phyloP scores from a whole-genome alignment of 495 filamentous ascomycete species.

The Xylona heveae region DNA sequence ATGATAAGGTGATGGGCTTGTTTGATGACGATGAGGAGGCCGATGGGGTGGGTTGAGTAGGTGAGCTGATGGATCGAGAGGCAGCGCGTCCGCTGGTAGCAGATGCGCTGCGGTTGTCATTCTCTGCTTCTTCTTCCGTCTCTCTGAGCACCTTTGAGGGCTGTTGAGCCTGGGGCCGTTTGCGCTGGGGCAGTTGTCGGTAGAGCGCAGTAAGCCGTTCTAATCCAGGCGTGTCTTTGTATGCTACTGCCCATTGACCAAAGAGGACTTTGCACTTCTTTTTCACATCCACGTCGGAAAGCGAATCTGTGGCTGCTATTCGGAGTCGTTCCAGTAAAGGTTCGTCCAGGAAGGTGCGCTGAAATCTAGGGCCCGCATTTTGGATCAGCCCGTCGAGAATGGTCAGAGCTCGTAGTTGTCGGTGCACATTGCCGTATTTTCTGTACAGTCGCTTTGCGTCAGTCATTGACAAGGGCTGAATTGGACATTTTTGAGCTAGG shows the following conservation, averaged over 20 bases:
- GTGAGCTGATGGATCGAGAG: slow-evolving; percentile 1
- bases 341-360: slow-evolving; percentile 74
- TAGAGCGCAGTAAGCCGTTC: slow-evolving; percentile 60
- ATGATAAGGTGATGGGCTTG: slow-evolving; percentile 8
- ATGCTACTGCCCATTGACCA: slow-evolving; percentile 66
- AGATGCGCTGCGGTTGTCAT: slow-evolving; percentile 20
- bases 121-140: slow-evolving; percentile 40
- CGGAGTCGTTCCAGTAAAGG: slow-evolving; percentile 84
- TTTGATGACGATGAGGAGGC: slow-evolving; percentile 13
- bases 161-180: slow-evolving; percentile 42
- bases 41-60: slow-evolving; percentile 8
- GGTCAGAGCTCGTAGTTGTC: slow-evolving; percentile 73
- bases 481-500: too few relatives aligned
- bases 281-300: slow-evolving; percentile 69
- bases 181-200: slow-evolving; percentile 50
- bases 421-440: slow-evolving; percentile 86
- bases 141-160: slow-evolving; percentile 65
- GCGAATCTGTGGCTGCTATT: slow-evolving; percentile 62
- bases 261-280: slow-evolving; percentile 74
- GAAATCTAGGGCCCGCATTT: slow-evolving; percentile 78
- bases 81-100: slow-evolving; percentile 2
- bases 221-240: slow-evolving; percentile 66
- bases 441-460: slow-evolving; percentile 18
- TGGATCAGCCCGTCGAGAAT: slow-evolving; percentile 89
- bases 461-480: not conserved